Evolutionary conservation across 1,139 yeast genomes (phyloP), one percentile per base, ranked within the genome.

Genomic region (Nadsonia commutata): DNA sequence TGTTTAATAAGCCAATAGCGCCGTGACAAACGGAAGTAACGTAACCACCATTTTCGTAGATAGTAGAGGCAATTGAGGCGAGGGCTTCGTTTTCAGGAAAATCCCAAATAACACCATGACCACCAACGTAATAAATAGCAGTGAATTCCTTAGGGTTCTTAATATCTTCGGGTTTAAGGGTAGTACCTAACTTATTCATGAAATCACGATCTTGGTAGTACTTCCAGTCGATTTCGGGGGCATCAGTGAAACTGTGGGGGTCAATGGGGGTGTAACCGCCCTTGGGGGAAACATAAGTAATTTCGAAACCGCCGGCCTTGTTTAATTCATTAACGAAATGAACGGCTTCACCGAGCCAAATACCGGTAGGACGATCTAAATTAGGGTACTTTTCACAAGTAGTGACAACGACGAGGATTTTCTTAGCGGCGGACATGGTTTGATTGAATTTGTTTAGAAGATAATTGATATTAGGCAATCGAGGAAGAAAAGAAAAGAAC

Each of bases 21-120:
- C 82, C 84, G 51, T 78, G 84, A 59, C 84, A 78, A 19, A 77
- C 81, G 16, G 82, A 79, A 37, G 76, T 57, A 21, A 77, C 71
- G 37, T 74, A 68, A 41, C 80, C 80, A 31, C 72, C 72, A 20
- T 67, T 60, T 38, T 61, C 62, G 56, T 70, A 74, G 42, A 76
- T 68, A 11, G 62, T 58, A 38, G 63, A 59, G 21, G 75, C 76
- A 39, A 74, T 49, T 22, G 56, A 51, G 46, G 70, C 75, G 43
- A 76, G 60, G n/a, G 54, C 65, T 4, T 56, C 58, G 18, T 79
- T 79, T 3, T 57, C 62, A 42, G 78, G 78, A 56, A 67, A 76
- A 55, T 77, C 83, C 51, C 67, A 72, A 40, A 70, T 54, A n/a
- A 79, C 64, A 20, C 72, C 83, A 52, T 78, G 84, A 31, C 83